Percentiles rank a stretch among this genome's conserved stretches.
Conservation (phyloP, 2,329 filamentous ascomycete genomes). For the Clonostachys chloroleuca region DNA sequence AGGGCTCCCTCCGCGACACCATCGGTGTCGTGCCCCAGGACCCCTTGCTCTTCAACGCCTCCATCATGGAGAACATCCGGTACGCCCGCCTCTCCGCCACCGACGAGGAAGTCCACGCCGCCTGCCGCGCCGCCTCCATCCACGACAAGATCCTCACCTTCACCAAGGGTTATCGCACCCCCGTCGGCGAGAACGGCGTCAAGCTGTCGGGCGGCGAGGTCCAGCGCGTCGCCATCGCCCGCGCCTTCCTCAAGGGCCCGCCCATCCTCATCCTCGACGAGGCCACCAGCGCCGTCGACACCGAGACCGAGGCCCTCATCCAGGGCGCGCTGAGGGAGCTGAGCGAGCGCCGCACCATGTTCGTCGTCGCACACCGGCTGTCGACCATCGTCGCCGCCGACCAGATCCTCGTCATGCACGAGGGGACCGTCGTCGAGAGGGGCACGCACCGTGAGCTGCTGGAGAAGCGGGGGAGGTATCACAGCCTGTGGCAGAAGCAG, state of each 20-base stretch:
- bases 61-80: slow-evolving; percentile 30
- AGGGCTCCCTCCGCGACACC: slow-evolving; percentile 39
- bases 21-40: slow-evolving; percentile 42
- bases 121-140: slow-evolving; percentile 89
- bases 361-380: slow-evolving; percentile 53
- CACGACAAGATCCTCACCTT: slow-evolving; percentile 82
- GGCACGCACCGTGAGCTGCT: slow-evolving; percentile 52
- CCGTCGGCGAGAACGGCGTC: slow-evolving; percentile 94
- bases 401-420: slow-evolving; percentile 52
- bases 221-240: slow-evolving; percentile 91
- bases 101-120: slow-evolving; percentile 54
- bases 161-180: slow-evolving; percentile 86
- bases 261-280: slow-evolving; percentile 83
- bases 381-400: slow-evolving; percentile 48
- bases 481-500: not conserved
- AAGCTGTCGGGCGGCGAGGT: slow-evolving; percentile 92
- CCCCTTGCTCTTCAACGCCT: slow-evolving; percentile 36
- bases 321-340: slow-evolving; percentile 42
- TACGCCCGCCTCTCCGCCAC: slow-evolving; percentile 27
- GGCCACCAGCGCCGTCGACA: slow-evolving; percentile 89
- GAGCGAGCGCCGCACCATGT: slow-evolving; percentile 49
- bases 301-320: slow-evolving; percentile 61
- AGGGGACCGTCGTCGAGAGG: slow-evolving; percentile 50
- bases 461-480: not conserved
- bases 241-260: slow-evolving; percentile 62